phyloP scores from a whole-genome alignment of 768 basidiomycete genomes.

The Tylopilus felleus region DNA sequence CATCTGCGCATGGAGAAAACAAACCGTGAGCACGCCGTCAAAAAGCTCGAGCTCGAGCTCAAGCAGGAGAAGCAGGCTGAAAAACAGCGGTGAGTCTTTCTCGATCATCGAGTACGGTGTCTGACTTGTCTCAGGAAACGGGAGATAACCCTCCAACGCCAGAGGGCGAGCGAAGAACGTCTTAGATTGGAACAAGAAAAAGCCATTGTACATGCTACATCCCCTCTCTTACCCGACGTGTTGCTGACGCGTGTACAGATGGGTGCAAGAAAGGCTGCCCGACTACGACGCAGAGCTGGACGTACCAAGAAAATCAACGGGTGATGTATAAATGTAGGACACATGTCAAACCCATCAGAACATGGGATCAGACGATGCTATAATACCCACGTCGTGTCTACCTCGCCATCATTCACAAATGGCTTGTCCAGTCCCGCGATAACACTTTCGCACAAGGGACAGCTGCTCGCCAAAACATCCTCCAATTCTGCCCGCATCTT shows the following conservation, averaged over 20 bases:
- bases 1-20: slow-evolving; percentile 67
- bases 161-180: slow-evolving; percentile 70
- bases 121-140: slow-evolving; percentile 45
- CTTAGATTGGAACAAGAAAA: slow-evolving; percentile 47
- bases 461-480: slow-evolving; percentile 81
- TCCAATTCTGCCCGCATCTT: slow-evolving; percentile 82
- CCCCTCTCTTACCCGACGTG: not conserved
- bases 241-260: slow-evolving; percentile 45
- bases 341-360: not conserved
- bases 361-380: too few species aligned
- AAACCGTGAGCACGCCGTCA: slow-evolving; percentile 63
- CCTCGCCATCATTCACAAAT: slow-evolving; percentile 77
- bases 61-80: slow-evolving; percentile 76
- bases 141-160: slow-evolving; percentile 67
- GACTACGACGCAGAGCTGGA: slow-evolving; percentile 69
- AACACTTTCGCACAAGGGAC: slow-evolving; percentile 92
- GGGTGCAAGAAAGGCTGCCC: slow-evolving; percentile 74
- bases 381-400: slow-evolving; percentile 73
- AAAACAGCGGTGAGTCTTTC: slow-evolving; percentile 46
- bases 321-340: slow-evolving; percentile 5
- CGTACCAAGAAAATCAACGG: slow-evolving; percentile 80
- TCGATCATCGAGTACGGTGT: not conserved
- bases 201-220: slow-evolving; percentile 18
- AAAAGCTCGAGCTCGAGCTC: slow-evolving; percentile 69
- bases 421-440: slow-evolving; percentile 82